Evolutionary conservation across 192 early-diverging fungal genomes (phyloP).

Genomic region (Allomyces javanicus): DNA sequence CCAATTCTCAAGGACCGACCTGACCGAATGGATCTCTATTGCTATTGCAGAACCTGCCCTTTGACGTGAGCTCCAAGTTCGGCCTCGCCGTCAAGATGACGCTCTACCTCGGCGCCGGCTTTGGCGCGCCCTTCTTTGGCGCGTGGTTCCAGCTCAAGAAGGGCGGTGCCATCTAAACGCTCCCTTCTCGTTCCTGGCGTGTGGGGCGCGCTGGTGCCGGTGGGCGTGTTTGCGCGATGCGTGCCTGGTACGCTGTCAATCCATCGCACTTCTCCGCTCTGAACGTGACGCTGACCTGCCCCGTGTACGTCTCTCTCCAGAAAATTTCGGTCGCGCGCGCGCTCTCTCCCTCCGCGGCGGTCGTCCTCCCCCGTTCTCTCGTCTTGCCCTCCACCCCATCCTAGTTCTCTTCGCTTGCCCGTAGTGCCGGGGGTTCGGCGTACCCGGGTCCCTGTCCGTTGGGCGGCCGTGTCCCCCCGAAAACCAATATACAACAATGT

Average conservation of each 20-base stretch:
- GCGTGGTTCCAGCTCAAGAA: conserved; percentile 1
- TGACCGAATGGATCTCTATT: too few relatives aligned
- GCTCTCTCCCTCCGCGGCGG: too few relatives aligned
- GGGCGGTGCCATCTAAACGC: not conserved
- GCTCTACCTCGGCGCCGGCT: not conserved
- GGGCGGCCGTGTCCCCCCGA: too few relatives aligned
- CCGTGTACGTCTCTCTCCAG: not conserved
- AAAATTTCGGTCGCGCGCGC: not conserved
- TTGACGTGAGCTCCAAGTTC: not conserved
- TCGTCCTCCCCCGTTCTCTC: too few relatives aligned
- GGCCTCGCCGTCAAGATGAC: not conserved
- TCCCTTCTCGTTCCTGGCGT: not conserved
- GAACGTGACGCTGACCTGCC: not conserved
- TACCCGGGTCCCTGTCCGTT: too few relatives aligned
- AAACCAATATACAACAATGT: too few relatives aligned
- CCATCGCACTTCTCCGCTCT: not conserved
- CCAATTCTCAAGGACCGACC: too few relatives aligned
- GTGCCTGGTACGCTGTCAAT: not conserved
- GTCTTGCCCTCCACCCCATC: too few relatives aligned
- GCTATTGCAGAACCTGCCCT: not conserved
- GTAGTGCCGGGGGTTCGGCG: too few relatives aligned
- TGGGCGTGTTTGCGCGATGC: too few relatives aligned
- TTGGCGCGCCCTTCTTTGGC: not conserved
- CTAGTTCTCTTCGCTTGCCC: too few relatives aligned
- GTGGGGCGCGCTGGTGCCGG: too few relatives aligned